phyloP scores from a whole-genome alignment of 371 early-diverging fungal genomes.

The Mortierella sp. region DNA sequence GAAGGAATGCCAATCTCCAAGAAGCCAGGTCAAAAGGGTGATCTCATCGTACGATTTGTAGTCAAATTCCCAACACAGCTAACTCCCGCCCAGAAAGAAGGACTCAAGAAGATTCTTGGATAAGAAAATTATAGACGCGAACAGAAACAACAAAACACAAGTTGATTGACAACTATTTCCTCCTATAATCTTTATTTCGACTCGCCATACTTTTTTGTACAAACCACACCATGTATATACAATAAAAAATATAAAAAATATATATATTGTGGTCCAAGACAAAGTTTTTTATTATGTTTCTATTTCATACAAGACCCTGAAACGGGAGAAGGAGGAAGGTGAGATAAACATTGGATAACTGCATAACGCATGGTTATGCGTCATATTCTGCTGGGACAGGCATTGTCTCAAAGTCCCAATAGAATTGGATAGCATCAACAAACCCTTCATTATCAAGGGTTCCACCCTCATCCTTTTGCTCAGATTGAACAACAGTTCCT shows the following conservation, averaged over 20 bases:
- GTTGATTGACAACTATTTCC: too few relatives aligned
- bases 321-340: not conserved
- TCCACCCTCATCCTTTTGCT: not conserved
- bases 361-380: constrained; percentile 3
- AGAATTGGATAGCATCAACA: constrained; percentile 80
- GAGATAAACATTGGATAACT: too few relatives aligned
- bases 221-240: too few relatives aligned
- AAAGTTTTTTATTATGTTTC: not conserved
- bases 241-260: too few relatives aligned
- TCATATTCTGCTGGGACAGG: constrained; percentile 46
- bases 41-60: constrained; percentile 82
- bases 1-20: constrained; percentile 97
- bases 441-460: constrained; percentile 56
- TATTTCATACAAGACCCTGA: constrained; percentile 3
- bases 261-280: not conserved
- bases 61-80: constrained; percentile 88
- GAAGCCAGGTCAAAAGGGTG: constrained; percentile 87
- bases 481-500: constrained; percentile 9
- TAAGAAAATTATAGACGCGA: constrained; percentile 21
- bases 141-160: too few relatives aligned
- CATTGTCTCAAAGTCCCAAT: constrained; percentile 74
- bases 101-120: constrained; percentile 62
- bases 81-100: constrained; percentile 78
- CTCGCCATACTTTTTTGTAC: not conserved
- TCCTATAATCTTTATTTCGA: not conserved